Base-by-base conservation (phyloP, 1,139 yeast genomes). In the Scheffersomyces quercinus region DNA sequence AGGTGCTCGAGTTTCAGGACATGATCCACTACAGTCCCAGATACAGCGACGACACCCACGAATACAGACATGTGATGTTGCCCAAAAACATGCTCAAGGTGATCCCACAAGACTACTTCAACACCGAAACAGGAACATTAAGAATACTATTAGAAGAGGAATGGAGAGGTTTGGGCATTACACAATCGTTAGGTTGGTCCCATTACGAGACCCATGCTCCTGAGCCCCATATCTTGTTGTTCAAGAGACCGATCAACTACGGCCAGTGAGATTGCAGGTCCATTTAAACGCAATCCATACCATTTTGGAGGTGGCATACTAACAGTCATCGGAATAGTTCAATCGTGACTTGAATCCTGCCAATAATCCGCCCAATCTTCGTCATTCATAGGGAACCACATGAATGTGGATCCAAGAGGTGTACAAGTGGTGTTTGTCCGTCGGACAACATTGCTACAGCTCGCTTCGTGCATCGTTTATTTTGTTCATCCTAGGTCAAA, bases 151-250 rank as follows among this genome's bases (percentile, higher is more conserved):
- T 86, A 46, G 99, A 95, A 65, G 98, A 93, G 54, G 99, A 95
- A 67, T 95, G 99, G 99, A 79, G 99, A 65, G 98, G 98, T 2
- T 74, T 95, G 44, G 99, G 99, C 3, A 90, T 95, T 58, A 95
- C 99, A 9, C 99, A 93, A 65, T 88, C 96, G 38, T 75, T 95
- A 48, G 99, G 99, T 1, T 95, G 99, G 99, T 95, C 81, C 41
- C 99, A 95, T 65, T 95, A 93, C 62, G 99, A 93, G 60, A 91
- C 97, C 41, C 99, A 95, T 66, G 83, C 97, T 0, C 99, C 99
- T 30, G 99, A 95, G 65, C 99, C 99, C 26, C 99, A 95, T 62
- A 93, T 95, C 49, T 72, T 95, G 50, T 75, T 95, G 51, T 95
- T 95, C 73, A 93, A 91, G 63, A 74, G 89, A 57, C 79, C 85